Base-by-base conservation (phyloP, 1,139 yeast genomes). In the Taphrina pruni region DNA sequence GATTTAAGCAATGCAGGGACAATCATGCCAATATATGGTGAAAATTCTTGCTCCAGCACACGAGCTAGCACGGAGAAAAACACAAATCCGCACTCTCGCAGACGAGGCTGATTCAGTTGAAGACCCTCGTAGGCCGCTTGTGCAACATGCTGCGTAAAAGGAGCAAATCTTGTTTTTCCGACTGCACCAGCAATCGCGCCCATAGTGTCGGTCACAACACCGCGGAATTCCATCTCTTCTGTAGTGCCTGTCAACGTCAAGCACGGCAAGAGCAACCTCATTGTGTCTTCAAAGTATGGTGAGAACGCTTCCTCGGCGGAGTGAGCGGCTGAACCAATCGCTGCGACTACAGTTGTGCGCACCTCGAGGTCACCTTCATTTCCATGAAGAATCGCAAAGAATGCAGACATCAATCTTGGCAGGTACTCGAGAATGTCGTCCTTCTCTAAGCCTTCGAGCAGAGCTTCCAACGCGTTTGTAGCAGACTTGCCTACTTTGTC, bases 151-250 rank as follows among this genome's bases (percentile, higher is more conserved):
- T 88, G 88, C 66, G 97, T 97, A 78, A 86, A 91, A 56, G 89
- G 87, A 57, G 91, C 85, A 81, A 94, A 94, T 1, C 90, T 82
- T 75, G 89, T 94, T 70, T 95, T 88, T 73, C 98, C 97, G 71
- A 94, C 97, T 69, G 99, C 97, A 79, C 94, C 87, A 70, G 97
- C 98, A 89, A 94, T 88, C 35, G 97, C 89, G 55, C 97, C 90
- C 74, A 95, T 86, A 76, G 95, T 90, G 81, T 95, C 99, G 74
- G 94, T 88, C 69, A 97, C 90, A 78, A 88, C 85, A 60, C 97
- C 97, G 85, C 77, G 76, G 32, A 77, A 74, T 60, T 79, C 79
- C 41, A 78, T 77, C 56, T 78, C 79, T 43, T 78, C 75, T 52
- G 78, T 75, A 12, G 76, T 78, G 26, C 73, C 70, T 17, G 74